Base-by-base conservation (phyloP, 2,329 filamentous ascomycete genomes). In the Aspergillaceae sp. region DNA sequence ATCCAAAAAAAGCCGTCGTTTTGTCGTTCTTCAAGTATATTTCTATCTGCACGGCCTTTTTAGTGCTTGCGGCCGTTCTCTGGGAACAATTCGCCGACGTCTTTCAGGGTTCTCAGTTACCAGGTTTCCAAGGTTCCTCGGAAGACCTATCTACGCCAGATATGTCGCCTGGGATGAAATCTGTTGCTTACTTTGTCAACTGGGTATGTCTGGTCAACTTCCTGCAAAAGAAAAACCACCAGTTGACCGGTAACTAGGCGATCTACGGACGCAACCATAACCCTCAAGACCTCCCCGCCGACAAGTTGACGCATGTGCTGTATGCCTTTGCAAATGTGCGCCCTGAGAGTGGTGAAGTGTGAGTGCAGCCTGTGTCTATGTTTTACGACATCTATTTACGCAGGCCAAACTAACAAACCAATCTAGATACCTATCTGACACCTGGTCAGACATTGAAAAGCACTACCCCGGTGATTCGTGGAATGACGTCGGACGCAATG, bases 321-420 rank as follows among this genome's bases (percentile, higher is more conserved):
- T 95, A 94, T 57, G 77, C 89, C 7, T 96, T 96, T 68, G 89
- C 87, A 59, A 92, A 95, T 64, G 80, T 94, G 48, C 78, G 81
- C 1, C 78, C 82, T 3, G 86, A 90, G 3, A 80, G 76, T 36
- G 89, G 89, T 44, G 86, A 92, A 70, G 87, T 91, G 71, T 85
- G 73, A 52, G 60, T 52, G n/a, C 40, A 5, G 19, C n/a, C 34
- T 7, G 19, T 10, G 11, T 19, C 36, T 19, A 38, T 38, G 35
- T 26, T 8, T 28, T 48, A 28, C 28, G n/a, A 37, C 30, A 45
- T 42, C n/a, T 34, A 26, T 41, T 26, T 38, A 19, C n/a, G 26
- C n/a, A 36, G n/a, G n/a, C n/a, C 36, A 28, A 28, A 3, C 36
- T 38, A 19, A 38, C 36, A 26, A 19, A 1, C 19, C 27, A 38